Evolutionary conservation across 2,329 filamentous ascomycete genomes (phyloP).

Genomic region (Arachnopeziza araneosa): DNA sequence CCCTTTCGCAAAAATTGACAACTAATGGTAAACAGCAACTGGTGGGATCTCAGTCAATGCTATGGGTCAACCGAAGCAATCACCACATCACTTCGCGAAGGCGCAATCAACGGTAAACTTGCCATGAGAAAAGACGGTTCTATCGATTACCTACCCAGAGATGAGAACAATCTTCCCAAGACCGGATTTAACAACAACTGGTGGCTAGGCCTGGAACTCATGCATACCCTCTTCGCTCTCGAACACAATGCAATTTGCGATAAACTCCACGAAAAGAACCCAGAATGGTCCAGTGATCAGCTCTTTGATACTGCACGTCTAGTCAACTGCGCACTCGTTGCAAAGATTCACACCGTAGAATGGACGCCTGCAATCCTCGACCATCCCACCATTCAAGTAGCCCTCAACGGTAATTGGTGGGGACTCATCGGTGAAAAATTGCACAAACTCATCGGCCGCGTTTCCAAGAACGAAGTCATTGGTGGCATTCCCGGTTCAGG

Average conservation of each 20-base stretch:
- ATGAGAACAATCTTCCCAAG: conserved; percentile 4
- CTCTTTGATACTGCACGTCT: conserved; percentile 8
- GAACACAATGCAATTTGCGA: conserved; percentile 16
- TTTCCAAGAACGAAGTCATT: conserved; percentile 13
- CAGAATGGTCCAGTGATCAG: conserved; percentile 9
- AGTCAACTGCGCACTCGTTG: conserved; percentile 13
- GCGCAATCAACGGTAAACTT: conserved; percentile 6
- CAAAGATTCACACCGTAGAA: conserved; percentile 15
- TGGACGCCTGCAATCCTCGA: conserved; percentile 15
- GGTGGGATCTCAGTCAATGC: conserved; percentile 14
- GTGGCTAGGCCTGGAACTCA: conserved; percentile 13
- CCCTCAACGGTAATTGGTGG: conserved; percentile 13
- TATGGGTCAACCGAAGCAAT: conserved; percentile 9
- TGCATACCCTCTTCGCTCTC: conserved; percentile 14
- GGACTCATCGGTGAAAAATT: conserved; percentile 12
- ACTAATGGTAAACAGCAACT: not conserved
- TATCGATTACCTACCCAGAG: conserved; percentile 9
- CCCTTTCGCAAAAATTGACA: not conserved
- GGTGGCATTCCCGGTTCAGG: conserved; percentile 12
- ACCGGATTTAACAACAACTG: conserved; percentile 16
- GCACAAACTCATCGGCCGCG: conserved; percentile 12
- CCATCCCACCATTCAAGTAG: conserved; percentile 9
- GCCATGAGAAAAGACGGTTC: conserved; percentile 9
- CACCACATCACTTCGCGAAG: conserved; percentile 6
- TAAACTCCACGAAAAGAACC: conserved; percentile 7